These are phyloP conservation scores for Fusarium verticillioides DNA, from an alignment of 2,329 filamentous ascomycete species.

Conservation along the genomic window DNA sequence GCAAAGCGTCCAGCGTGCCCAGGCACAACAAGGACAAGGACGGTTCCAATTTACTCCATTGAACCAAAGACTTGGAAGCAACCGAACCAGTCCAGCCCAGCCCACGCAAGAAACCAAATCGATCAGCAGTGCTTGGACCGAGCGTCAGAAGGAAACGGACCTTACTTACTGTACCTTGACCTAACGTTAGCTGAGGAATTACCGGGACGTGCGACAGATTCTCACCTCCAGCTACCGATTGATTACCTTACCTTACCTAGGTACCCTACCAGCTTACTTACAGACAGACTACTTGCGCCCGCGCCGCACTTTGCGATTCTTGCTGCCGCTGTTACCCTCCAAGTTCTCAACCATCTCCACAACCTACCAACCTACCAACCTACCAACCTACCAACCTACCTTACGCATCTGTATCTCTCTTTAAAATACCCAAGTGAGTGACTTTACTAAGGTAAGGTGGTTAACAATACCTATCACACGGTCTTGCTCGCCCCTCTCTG, in stretches of 20 bases:
- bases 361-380: background rate
- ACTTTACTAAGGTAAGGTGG: background rate
- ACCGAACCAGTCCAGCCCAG: slow-evolving; percentile 6
- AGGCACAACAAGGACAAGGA: slow-evolving; percentile 32
- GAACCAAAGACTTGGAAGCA: slow-evolving; percentile 38
- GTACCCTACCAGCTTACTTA: background rate
- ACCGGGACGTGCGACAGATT: slow-evolving; percentile 7
- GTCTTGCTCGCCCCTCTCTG: background rate
- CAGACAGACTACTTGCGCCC: background rate
- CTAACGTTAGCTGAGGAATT: background rate
- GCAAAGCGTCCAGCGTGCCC: slow-evolving; percentile 22
- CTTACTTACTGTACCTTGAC: background rate
- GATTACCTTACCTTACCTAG: background rate
- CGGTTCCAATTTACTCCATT: slow-evolving; percentile 35
- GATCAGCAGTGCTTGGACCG: slow-evolving; percentile 26
- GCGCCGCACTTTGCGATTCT: slow-evolving; percentile 20
- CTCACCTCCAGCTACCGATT: background rate
- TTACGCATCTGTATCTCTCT: slow-evolving; percentile 12
- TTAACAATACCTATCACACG: background rate
- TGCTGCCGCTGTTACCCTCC: slow-evolving; percentile 30
- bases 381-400: background rate
- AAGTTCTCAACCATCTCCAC: slow-evolving; percentile 21
- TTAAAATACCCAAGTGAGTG: background rate
- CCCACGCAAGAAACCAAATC: slow-evolving; percentile 25
- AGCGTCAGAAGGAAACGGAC: background rate